These are phyloP conservation scores for Nidula microcarpa DNA, from an alignment of 768 basidiomycete genomes.

Conservation along the genomic window DNA sequence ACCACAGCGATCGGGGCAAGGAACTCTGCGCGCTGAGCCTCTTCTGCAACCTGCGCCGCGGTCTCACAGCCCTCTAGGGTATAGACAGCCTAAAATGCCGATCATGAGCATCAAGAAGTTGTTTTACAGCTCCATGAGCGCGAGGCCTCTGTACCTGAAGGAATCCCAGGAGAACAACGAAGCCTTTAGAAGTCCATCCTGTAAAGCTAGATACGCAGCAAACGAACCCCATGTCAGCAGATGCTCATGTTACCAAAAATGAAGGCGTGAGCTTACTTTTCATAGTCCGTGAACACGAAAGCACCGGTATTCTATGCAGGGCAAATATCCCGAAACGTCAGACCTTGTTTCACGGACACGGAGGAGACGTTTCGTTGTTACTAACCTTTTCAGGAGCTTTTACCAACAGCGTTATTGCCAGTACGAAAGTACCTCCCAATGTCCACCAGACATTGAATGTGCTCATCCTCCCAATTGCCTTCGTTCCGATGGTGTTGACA, in stretches of 20 bases:
- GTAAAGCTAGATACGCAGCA: conserved; percentile 37
- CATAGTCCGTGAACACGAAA: conserved; percentile 55
- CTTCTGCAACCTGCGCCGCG: conserved; percentile 62
- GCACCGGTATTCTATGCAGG: conserved; percentile 39
- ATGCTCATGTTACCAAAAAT: no score
- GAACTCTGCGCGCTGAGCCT: conserved; percentile 50
- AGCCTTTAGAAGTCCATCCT: conserved; percentile 49
- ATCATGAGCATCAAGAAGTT: background rate
- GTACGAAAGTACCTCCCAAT: conserved; percentile 51
- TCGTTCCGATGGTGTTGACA: conserved; percentile 54
- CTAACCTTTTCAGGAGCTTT: conserved; percentile 51
- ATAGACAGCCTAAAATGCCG: conserved; percentile 41
- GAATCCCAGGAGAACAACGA: conserved; percentile 57
- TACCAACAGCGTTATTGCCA: conserved; percentile 54
- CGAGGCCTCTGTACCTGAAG: conserved; percentile 30
- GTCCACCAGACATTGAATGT: conserved; percentile 61
- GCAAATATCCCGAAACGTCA: background rate
- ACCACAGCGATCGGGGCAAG: conserved; percentile 58
- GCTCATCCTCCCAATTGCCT: conserved; percentile 53
- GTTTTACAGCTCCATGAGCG: background rate
- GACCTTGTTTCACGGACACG: background rate
- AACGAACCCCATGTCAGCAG: background rate
- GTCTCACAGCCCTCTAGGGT: conserved; percentile 62
- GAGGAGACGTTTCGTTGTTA: background rate
- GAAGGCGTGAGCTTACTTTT: conserved; percentile 34